phyloP scores from a whole-genome alignment of 2,329 filamentous ascomycete genomes.

The Colletotrichum liaoningense region DNA sequence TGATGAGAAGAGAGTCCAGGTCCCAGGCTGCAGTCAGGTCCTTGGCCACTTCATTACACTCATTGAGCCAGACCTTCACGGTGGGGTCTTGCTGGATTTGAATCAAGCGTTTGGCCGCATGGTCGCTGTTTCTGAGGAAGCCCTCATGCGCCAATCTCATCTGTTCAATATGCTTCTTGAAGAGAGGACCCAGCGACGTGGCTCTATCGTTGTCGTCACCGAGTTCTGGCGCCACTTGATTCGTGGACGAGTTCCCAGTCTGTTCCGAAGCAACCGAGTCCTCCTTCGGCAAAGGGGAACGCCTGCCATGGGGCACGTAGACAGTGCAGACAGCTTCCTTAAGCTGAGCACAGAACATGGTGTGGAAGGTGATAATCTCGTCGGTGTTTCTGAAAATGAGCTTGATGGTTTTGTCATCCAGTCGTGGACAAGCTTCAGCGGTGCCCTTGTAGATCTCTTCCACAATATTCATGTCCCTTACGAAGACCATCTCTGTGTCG shows the following conservation, averaged over 20 bases:
- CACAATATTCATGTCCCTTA: constrained; percentile 96
- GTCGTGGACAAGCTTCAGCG: constrained; percentile 81
- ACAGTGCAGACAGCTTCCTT: constrained; percentile 84
- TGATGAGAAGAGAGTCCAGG: constrained; percentile 94
- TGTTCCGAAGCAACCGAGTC: constrained; percentile 54
- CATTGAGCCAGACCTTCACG: constrained; percentile 87
- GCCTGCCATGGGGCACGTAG: constrained; percentile 73
- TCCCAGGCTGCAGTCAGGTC: constrained; percentile 96
- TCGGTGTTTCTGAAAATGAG: constrained; percentile 93
- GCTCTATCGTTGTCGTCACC: constrained; percentile 65
- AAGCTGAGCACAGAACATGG: constrained; percentile 80
- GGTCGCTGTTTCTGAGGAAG: constrained; percentile 72
- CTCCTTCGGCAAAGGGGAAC: constrained; percentile 55
- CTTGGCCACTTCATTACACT: constrained; percentile 91
- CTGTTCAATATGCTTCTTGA: constrained; percentile 66
- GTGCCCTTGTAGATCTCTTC: constrained; percentile 98
- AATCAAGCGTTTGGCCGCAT: constrained; percentile 70
- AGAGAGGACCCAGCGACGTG: constrained; percentile 64
- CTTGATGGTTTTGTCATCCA: constrained; percentile 87
- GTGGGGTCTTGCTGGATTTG: constrained; percentile 72
- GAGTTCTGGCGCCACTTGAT: constrained; percentile 52
- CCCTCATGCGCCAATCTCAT: constrained; percentile 72
- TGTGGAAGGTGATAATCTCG: constrained; percentile 89
- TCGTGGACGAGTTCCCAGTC: constrained; percentile 43
- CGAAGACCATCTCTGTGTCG: constrained; percentile 91